Conservation (phyloP, 2,329 filamentous ascomycete genomes). For the Teratosphaeriaceae sp. region DNA sequence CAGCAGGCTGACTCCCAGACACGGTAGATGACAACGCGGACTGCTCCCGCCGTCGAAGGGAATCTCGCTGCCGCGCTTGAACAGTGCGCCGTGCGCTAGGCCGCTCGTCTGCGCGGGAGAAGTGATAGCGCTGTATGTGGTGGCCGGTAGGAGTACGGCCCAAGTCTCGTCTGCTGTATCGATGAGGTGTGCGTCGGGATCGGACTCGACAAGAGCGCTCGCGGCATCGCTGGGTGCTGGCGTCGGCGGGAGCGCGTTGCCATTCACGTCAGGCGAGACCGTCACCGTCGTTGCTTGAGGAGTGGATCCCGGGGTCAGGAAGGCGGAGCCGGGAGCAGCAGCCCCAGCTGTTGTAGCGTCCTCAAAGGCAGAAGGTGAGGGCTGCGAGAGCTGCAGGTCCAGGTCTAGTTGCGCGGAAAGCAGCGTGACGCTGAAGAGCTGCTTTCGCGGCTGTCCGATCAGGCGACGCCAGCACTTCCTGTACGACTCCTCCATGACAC, state of each 20-base stretch:
- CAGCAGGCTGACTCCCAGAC: slow-evolving; percentile 38
- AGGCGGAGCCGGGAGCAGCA: slow-evolving; percentile 24
- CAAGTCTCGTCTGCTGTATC: slow-evolving; percentile 70
- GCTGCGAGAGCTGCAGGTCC: slow-evolving; percentile 15
- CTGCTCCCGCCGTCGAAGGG: neutral
- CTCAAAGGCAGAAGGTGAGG: neutral
- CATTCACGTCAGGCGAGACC: slow-evolving; percentile 23
- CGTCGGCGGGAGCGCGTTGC: slow-evolving; percentile 31
- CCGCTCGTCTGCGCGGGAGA: slow-evolving; percentile 24
- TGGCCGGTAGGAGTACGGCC: slow-evolving; percentile 56
- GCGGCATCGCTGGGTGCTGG: slow-evolving; percentile 43
- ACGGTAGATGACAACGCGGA: slow-evolving; percentile 10
- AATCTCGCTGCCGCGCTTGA: slow-evolving; percentile 31
- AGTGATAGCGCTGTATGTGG: slow-evolving; percentile 21
- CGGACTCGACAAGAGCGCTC: slow-evolving; percentile 39
- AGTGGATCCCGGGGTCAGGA: slow-evolving; percentile 60
- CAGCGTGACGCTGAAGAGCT: slow-evolving; percentile 27
- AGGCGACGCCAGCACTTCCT: slow-evolving; percentile 20
- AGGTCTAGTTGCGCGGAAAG: slow-evolving; percentile 15
- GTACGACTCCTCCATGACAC: slow-evolving; percentile 10
- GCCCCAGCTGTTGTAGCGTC: neutral
- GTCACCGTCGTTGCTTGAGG: slow-evolving; percentile 35
- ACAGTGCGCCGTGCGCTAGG: slow-evolving; percentile 35
- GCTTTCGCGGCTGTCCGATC: slow-evolving; percentile 30
- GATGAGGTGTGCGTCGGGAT: slow-evolving; percentile 61